Base-by-base conservation (phyloP, 129 eudicot species). In the Saussurea involucrata region DNA sequence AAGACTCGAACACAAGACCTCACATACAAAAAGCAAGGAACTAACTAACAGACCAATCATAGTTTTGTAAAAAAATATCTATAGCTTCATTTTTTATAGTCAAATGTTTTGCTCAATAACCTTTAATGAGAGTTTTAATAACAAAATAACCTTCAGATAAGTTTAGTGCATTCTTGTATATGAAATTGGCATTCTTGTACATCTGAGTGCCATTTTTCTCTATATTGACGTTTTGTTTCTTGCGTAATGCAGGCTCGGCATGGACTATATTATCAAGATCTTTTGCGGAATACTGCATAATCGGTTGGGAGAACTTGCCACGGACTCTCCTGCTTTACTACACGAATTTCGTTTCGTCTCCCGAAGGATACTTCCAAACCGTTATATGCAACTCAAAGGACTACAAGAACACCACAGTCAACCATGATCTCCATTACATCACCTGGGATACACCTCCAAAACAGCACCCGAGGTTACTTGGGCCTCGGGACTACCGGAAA, bases 351-450 rank as follows among this genome's bases (percentile, higher is more conserved):
- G 99, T 95, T 42, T 95, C 99, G 0, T 89, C 99, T 0, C 99
- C 99, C 0, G 97, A 95, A 67, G 92, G 93, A 29, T 95, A 95
- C 86, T 95, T 95, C 80, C 99, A 95, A 71, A 95, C 99, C 0
- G 75, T 89, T 0, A 79, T 92, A 13, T 95, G 97, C 96, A 95
- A 92, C 92, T 92, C 97, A 15, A 76, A 83, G 6, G 82, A 76
- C 57, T 95, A 81, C 91, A 89, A 83, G 70, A 92, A 89, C 94
- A 89, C 92, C 1, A 83, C 96, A 4, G 84, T 92, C 21, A 95
- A 92, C 87, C 96, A 91, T 46, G 99, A 95, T 49, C 97, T 95
- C 34, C 99, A 95, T 73, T 95, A 87, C 88, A 95, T 95, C n/a
- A 37, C 94, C 4, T 95, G 99, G 99, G 99, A 95, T 61, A 85